phyloP scores from a whole-genome alignment of 768 basidiomycete genomes.

The Leucosporidium creatinivorum region DNA sequence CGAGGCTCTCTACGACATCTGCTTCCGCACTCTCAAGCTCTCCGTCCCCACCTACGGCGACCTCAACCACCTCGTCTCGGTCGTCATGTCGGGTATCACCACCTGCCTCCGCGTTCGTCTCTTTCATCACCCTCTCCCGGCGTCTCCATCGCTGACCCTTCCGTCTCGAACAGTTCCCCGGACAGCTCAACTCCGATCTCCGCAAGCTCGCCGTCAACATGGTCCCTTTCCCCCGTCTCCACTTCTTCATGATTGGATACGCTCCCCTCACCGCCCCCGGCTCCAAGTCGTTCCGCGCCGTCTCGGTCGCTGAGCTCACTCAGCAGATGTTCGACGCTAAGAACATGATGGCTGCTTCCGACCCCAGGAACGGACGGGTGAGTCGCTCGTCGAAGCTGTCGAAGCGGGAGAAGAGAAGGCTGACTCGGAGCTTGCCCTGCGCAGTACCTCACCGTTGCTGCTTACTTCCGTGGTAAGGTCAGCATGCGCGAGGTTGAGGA shows the following conservation, averaged over 20 bases:
- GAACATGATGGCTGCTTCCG: conserved; percentile 97
- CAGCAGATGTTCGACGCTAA: conserved; percentile 62
- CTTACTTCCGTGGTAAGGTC: conserved; percentile 79
- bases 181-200: conserved; percentile 97
- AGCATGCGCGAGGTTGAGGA: conserved; percentile 99
- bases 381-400: not conserved
- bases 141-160: too few relatives aligned
- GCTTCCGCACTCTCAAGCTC: conserved; percentile 69
- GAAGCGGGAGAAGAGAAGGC: not conserved
- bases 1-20: conserved; percentile 54
- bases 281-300: conserved; percentile 55
- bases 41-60: conserved; percentile 91
- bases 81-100: conserved; percentile 98
- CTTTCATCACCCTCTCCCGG: not conserved
- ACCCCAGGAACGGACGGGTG: conserved; percentile 82
- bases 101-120: conserved; percentile 74
- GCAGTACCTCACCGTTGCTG: conserved; percentile 87
- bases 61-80: conserved; percentile 93
- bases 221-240: conserved; percentile 68
- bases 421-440: not conserved
- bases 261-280: conserved; percentile 78
- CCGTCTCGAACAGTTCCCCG: conserved; percentile 94
- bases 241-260: conserved; percentile 94
- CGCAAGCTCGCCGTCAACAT: conserved; percentile 99
- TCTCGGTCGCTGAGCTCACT: conserved; percentile 63